Conservation (phyloP, 495 filamentous ascomycete species). For the Xylona heveae region DNA sequence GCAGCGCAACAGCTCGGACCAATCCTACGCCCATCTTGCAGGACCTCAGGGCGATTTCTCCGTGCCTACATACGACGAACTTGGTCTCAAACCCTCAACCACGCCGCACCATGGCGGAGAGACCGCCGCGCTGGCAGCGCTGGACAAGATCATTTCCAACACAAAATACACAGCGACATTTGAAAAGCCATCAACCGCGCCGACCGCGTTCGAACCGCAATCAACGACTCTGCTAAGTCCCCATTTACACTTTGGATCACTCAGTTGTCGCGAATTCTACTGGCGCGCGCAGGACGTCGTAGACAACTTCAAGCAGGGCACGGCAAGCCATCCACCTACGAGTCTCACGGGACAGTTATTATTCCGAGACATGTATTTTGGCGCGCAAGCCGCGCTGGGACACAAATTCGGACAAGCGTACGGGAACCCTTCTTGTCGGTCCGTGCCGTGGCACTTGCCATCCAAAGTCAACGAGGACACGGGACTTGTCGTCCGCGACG, state of each 20-base stretch:
- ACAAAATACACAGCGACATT: slow-evolving; percentile 43
- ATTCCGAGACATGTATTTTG: slow-evolving; percentile 63
- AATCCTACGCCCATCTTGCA: slow-evolving; percentile 30
- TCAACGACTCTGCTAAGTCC: slow-evolving; percentile 47
- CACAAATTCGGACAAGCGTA: slow-evolving; percentile 31
- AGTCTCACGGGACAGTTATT: slow-evolving; percentile 45
- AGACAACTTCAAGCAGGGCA: slow-evolving; percentile 14
- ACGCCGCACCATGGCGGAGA: slow-evolving; percentile 44
- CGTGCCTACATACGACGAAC: slow-evolving; percentile 36
- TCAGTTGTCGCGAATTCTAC: slow-evolving; percentile 43
- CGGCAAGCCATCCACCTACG: slow-evolving; percentile 29
- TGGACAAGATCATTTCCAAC: slow-evolving; percentile 29
- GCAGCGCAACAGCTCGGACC: slow-evolving; percentile 23
- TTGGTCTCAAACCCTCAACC: slow-evolving; percentile 34
- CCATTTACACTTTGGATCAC: slow-evolving; percentile 46
- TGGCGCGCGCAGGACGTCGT: slow-evolving; percentile 38
- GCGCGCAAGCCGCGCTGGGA: slow-evolving; percentile 41
- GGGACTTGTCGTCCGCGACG: slow-evolving; percentile 20
- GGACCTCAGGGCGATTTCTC: slow-evolving; percentile 40
- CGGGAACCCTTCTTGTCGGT: slow-evolving; percentile 35
- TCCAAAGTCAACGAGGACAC: slow-evolving; percentile 23
- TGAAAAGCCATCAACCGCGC: slow-evolving; percentile 47
- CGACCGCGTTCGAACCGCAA: slow-evolving; percentile 44
- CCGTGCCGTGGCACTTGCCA: slow-evolving; percentile 51
- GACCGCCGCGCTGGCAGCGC: slow-evolving; percentile 26